These are phyloP conservation scores for Oryza nivara DNA, from an alignment of 176 grass and related monocot species.

Conservation along the genomic window DNA sequence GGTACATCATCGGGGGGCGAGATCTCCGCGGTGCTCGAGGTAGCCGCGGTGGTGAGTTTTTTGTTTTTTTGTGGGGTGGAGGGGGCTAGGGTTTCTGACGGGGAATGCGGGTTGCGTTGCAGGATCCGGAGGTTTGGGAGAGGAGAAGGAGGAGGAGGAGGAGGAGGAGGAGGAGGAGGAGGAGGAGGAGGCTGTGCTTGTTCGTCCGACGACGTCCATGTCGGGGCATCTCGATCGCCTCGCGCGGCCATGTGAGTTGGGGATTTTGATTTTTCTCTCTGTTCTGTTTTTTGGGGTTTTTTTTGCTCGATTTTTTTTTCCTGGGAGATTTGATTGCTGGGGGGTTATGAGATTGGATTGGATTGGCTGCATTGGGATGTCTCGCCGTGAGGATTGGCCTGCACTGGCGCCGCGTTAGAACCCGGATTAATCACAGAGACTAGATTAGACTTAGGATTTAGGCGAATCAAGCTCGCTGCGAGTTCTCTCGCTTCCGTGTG, in stretches of 20 bases:
- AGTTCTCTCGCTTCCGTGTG: not conserved
- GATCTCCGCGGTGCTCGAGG: not conserved
- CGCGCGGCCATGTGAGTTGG: slow-evolving; percentile 72
- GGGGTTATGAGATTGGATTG: not conserved
- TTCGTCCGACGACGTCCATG: slow-evolving; percentile 47
- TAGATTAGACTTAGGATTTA: not conserved
- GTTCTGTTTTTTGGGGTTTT: not conserved
- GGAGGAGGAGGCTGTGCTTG: not conserved
- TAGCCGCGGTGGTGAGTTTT: not conserved
- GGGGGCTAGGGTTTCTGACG: slow-evolving; percentile 65
- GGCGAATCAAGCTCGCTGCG: not conserved
- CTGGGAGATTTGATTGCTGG: not conserved
- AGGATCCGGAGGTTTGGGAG: slow-evolving; percentile 36
- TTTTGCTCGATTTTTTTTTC: not conserved
- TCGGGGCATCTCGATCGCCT: slow-evolving; percentile 89
- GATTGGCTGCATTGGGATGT: not conserved
- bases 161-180: not conserved
- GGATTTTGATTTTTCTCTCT: not conserved
- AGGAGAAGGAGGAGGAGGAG: not conserved
- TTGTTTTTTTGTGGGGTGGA: not conserved
- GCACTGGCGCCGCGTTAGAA: not conserved
- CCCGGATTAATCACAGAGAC: not conserved
- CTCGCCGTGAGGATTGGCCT: not conserved
- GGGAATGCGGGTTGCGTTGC: slow-evolving; percentile 66
- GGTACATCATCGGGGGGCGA: not conserved